These are phyloP conservation scores for Casuarina glauca DNA, from an alignment of 306 rosid species.

Conservation along the genomic window DNA sequence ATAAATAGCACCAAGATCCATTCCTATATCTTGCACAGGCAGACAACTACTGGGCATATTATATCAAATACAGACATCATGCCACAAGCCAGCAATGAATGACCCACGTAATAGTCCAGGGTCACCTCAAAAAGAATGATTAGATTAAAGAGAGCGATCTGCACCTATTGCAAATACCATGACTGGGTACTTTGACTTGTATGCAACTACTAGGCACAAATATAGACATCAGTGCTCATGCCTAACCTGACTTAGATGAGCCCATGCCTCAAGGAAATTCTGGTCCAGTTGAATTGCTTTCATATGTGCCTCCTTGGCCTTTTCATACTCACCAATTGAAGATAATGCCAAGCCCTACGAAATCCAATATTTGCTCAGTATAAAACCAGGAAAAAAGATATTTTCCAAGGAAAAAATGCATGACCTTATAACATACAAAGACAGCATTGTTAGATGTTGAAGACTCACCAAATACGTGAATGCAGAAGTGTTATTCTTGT, in stretches of 20 bases:
- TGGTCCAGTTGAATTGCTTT: slow-evolving; percentile 69
- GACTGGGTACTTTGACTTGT: slow-evolving; percentile 3
- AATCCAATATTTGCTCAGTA: slow-evolving; percentile 31
- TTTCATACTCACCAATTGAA: slow-evolving; percentile 75
- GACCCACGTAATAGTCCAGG: neutral
- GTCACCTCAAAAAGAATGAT: neutral
- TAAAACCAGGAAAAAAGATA: slow-evolving; percentile 2
- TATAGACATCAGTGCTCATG: neutral
- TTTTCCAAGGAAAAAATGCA: slow-evolving; percentile 18
- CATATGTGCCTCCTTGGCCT: slow-evolving; percentile 83
- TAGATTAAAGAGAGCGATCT: neutral
- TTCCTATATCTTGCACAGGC: neutral
- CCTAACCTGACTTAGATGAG: slow-evolving; percentile 77
- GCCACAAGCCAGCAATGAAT: neutral
- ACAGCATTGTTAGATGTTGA: slow-evolving; percentile 21
- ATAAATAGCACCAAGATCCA: neutral
- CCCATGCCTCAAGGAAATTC: slow-evolving; percentile 86
- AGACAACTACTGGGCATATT: neutral
- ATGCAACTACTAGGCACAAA: slow-evolving; percentile 8
- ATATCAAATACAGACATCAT: neutral
- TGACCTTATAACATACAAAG: slow-evolving; percentile 25
- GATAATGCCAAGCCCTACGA: slow-evolving; percentile 79
- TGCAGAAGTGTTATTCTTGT: slow-evolving; percentile 72
- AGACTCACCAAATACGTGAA: slow-evolving; percentile 74
- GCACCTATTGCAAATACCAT: neutral